A percentile compares a stretch with the other conserved stretches of the same genome.
Conservation (phyloP, 495 filamentous ascomycete species). For the Schizothecium vesticola region DNA sequence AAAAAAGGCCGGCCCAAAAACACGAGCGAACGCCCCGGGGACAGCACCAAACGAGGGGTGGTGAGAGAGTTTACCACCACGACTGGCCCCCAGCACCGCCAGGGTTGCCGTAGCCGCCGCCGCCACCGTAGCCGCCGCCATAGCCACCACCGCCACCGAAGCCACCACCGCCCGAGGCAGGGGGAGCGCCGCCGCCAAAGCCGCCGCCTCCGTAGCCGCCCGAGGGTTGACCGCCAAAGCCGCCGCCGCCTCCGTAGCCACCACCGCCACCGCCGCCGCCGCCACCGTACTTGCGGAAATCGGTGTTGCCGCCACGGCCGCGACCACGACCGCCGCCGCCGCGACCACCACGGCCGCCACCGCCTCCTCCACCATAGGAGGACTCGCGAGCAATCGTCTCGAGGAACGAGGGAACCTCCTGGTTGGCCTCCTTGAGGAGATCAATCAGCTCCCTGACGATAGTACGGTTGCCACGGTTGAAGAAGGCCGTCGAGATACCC, state of each 20-base stretch:
- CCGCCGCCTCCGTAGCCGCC: conserved; percentile 67
- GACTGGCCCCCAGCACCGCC: conserved; percentile 74
- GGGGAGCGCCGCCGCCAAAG: conserved; percentile 38
- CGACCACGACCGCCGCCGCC: conserved; percentile 63
- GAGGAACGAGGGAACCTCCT: conserved; percentile 88
- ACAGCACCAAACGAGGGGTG: neutral
- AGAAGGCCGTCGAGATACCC: conserved; percentile 96
- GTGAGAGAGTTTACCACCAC: conserved; percentile 73
- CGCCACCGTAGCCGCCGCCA: conserved; percentile 52
- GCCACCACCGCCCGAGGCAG: conserved; percentile 41
- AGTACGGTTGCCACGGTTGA: conserved; percentile 98
- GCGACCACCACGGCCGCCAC: conserved; percentile 65
- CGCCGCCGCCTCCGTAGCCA: conserved; percentile 44
- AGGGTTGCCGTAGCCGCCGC: conserved; percentile 64
- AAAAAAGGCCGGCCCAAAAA: conserved; percentile 11
- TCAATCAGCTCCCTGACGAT: conserved; percentile 94
- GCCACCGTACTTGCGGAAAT: conserved; percentile 77
- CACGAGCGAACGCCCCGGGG: neutral
- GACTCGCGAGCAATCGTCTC: conserved; percentile 96
- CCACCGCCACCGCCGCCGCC: conserved; percentile 48
- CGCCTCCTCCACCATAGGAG: conserved; percentile 68
- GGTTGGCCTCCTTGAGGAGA: conserved; percentile 94
- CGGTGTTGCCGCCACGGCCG: conserved; percentile 67
- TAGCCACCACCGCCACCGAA: conserved; percentile 51
- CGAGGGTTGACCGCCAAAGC: conserved; percentile 39